Percentiles rank a stretch among this genome's conserved stretches.
Evolutionary conservation across 306 rosid species (phyloP).

Genomic region (Cicer yamashitae): DNA sequence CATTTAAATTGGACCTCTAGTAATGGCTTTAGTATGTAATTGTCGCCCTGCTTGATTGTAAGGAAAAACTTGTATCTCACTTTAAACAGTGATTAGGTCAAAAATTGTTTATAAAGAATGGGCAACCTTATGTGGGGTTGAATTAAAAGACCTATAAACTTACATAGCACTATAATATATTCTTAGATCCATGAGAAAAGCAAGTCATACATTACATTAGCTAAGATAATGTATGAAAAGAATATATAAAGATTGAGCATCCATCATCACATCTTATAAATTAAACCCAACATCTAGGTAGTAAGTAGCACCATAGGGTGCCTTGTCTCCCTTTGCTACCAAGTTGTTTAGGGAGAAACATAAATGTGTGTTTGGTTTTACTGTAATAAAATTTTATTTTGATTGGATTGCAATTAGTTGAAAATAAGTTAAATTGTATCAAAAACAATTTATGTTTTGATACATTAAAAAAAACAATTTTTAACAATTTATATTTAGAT

Average conservation of each 20-base stretch:
- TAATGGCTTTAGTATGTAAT: background rate
- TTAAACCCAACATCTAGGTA: background rate
- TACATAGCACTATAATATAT: background rate
- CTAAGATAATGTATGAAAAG: background rate
- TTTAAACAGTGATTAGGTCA: background rate
- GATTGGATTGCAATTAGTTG: too few relatives aligned
- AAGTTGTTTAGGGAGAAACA: too few relatives aligned
- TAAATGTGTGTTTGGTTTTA: too few relatives aligned
- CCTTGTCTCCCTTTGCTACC: background rate
- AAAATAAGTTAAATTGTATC: too few relatives aligned
- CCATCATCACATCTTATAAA: background rate
- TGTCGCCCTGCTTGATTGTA: background rate
- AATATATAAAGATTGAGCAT: background rate
- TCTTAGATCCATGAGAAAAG: background rate
- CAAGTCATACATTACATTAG: background rate
- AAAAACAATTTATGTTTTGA: too few relatives aligned
- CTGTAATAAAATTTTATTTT: too few relatives aligned
- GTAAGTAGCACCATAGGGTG: background rate
- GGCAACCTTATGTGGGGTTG: too few relatives aligned
- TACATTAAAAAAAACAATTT: too few relatives aligned
- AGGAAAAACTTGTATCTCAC: background rate
- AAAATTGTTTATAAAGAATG: background rate
- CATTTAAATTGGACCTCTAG: background rate
- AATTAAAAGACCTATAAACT: background rate
- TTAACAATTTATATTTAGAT: too few relatives aligned